These are phyloP conservation scores for Auxenochlorella protothecoides DNA, from an alignment of 139 green algal genomes.

Conservation along the genomic window DNA sequence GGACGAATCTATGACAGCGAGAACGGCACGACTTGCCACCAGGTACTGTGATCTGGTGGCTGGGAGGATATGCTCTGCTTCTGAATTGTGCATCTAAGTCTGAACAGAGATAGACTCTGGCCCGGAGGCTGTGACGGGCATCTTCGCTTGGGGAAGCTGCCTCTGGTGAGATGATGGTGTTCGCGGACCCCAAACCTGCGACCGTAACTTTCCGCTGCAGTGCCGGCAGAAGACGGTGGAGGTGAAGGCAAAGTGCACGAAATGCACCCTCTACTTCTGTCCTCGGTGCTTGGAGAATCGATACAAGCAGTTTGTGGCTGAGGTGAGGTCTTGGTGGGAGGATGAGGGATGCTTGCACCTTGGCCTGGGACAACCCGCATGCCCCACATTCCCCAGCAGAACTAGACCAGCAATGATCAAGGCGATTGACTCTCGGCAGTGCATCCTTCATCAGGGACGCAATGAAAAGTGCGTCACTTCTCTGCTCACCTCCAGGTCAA, in stretches of 20 bases:
- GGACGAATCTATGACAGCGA: slow-evolving; percentile 45
- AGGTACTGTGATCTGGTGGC: slow-evolving; percentile 9
- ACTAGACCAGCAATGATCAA: not conserved
- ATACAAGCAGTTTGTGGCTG: slow-evolving; percentile 28
- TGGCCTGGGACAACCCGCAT: too few relatives aligned
- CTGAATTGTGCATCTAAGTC: not conserved
- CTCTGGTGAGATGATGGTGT: not conserved
- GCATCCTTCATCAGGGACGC: not conserved
- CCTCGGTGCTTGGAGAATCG: slow-evolving; percentile 42
- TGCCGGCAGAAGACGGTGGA: slow-evolving; percentile 53
- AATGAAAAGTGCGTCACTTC: too few relatives aligned
- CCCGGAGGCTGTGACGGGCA: too few relatives aligned
- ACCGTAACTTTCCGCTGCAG: slow-evolving; percentile 8
- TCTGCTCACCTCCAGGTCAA: slow-evolving; percentile 10
- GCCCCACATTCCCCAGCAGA: too few relatives aligned
- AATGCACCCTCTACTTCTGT: slow-evolving; percentile 42
- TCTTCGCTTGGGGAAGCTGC: not conserved
- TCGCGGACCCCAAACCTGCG: not conserved
- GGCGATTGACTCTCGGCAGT: not conserved
- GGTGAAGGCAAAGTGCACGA: slow-evolving; percentile 38
- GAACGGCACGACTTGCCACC: slow-evolving; percentile 49
- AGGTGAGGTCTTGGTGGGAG: slow-evolving; percentile 3
- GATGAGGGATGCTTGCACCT: too few relatives aligned
- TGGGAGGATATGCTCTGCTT: not conserved
- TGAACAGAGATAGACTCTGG: too few relatives aligned